Percentiles rank a stretch among this genome's conserved stretches.
Evolutionary conservation across 2,329 filamentous ascomycete species (phyloP).

Genomic region (Colletotrichum cordylinicola): DNA sequence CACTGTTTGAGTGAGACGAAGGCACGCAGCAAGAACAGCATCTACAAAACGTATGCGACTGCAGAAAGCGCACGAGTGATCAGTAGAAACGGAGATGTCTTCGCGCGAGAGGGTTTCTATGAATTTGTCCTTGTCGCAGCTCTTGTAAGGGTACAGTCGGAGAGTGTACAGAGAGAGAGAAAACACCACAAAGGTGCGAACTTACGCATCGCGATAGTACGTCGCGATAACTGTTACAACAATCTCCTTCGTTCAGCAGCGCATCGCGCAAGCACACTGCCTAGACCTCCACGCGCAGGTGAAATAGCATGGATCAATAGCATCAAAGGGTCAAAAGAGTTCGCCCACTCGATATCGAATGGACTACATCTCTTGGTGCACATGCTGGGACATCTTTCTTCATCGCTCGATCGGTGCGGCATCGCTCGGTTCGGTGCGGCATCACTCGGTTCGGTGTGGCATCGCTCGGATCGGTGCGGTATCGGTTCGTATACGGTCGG

Average conservation of each 20-base stretch:
- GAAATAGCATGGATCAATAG: neutral
- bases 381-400: neutral
- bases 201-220: neutral
- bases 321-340: neutral
- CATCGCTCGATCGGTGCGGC: neutral
- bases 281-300: neutral
- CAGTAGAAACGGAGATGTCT: neutral
- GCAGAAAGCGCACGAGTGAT: neutral
- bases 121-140: neutral
- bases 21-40: neutral
- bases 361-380: constrained; percentile 9
- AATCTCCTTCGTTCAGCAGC: neutral
- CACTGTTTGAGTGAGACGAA: neutral
- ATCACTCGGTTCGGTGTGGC: neutral
- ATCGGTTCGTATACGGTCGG: neutral
- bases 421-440: neutral
- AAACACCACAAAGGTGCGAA: neutral
- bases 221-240: neutral
- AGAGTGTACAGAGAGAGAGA: neutral
- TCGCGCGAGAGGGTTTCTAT: neutral
- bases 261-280: neutral
- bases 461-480: neutral
- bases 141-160: neutral
- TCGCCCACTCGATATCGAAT: neutral
- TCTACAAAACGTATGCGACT: neutral